phyloP scores from a whole-genome alignment of 2,329 filamentous ascomycete species.

The Cadophora luteo-olivacea region DNA sequence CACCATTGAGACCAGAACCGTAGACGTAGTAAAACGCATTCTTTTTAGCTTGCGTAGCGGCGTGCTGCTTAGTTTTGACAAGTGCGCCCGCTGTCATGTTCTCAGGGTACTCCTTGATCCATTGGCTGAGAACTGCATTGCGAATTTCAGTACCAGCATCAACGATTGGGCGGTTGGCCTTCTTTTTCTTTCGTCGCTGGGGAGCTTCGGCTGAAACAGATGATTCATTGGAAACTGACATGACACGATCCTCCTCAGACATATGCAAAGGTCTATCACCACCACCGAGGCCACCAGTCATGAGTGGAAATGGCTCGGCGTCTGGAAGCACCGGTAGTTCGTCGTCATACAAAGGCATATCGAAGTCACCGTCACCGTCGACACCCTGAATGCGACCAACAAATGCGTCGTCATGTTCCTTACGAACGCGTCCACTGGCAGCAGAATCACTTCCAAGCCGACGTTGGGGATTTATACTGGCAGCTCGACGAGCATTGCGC shows the following conservation, averaged over 20 bases:
- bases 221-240: slow-evolving; percentile 42
- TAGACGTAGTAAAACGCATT: slow-evolving; percentile 68
- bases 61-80: slow-evolving; percentile 52
- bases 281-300: slow-evolving; percentile 36
- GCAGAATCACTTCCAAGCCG: slow-evolving; percentile 44
- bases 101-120: slow-evolving; percentile 62
- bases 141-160: slow-evolving; percentile 59
- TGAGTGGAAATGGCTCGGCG: slow-evolving; percentile 41
- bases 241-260: slow-evolving; percentile 35
- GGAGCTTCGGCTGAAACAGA: slow-evolving; percentile 50
- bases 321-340: slow-evolving; percentile 41
- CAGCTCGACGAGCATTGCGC: slow-evolving; percentile 31
- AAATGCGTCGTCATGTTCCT: slow-evolving; percentile 50
- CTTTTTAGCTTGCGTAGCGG: slow-evolving; percentile 59
- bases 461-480: slow-evolving; percentile 23
- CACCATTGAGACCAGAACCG: slow-evolving; percentile 60
- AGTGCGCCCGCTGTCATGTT: slow-evolving; percentile 62
- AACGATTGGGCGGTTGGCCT: slow-evolving; percentile 50
- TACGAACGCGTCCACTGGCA: slow-evolving; percentile 49
- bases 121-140: slow-evolving; percentile 61
- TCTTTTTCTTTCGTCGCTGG: slow-evolving; percentile 47
- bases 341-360: slow-evolving; percentile 42
- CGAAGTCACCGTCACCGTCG: slow-evolving; percentile 41
- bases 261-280: slow-evolving; percentile 34
- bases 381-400: slow-evolving; percentile 39